phyloP scores from a whole-genome alignment of 768 basidiomycete species.

The Scleroderma citrinum region DNA sequence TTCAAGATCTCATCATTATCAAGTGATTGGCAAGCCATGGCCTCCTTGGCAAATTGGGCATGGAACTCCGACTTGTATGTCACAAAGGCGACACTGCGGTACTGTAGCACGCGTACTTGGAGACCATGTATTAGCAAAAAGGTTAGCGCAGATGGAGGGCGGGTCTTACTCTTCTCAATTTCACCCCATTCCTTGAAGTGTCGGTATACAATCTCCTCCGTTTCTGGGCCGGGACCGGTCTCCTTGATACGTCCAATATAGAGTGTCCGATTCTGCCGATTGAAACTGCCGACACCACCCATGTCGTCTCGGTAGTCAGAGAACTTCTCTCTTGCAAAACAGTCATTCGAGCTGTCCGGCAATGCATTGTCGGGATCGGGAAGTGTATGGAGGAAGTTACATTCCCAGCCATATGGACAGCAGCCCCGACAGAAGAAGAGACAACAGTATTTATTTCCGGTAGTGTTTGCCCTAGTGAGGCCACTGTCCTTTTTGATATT shows the following conservation, averaged over 20 bases:
- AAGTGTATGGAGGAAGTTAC: conserved; percentile 89
- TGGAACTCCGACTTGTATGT: conserved; percentile 83
- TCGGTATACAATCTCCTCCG: conserved; percentile 81
- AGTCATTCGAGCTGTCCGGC: conserved; percentile 92
- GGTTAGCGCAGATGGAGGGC: neutral
- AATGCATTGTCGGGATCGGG: conserved; percentile 64
- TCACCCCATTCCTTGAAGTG: conserved; percentile 97
- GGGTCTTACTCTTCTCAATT: conserved; percentile 77
- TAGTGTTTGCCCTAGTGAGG: conserved; percentile 91
- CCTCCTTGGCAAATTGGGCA: conserved; percentile 96
- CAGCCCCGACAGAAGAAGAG: conserved; percentile 95
- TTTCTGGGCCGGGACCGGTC: conserved; percentile 81
- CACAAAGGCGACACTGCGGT: conserved; percentile 95
- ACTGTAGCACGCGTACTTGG: conserved; percentile 83
- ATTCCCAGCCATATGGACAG: conserved; percentile 98
- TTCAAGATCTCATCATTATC: conserved; percentile 98
- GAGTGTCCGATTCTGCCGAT: conserved; percentile 86
- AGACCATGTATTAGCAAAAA: conserved; percentile 5
- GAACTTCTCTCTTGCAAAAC: conserved; percentile 96
- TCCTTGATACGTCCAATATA: conserved; percentile 95
- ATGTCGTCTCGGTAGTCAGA: conserved; percentile 97
- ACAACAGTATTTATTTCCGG: conserved; percentile 88
- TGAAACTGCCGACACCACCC: conserved; percentile 98
- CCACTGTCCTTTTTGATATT: conserved; percentile 84
- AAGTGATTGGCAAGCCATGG: conserved; percentile 97